Evolutionary conservation across 2,329 filamentous ascomycete genomes (phyloP).

Genomic region (Amauroascus verrucosus): DNA sequence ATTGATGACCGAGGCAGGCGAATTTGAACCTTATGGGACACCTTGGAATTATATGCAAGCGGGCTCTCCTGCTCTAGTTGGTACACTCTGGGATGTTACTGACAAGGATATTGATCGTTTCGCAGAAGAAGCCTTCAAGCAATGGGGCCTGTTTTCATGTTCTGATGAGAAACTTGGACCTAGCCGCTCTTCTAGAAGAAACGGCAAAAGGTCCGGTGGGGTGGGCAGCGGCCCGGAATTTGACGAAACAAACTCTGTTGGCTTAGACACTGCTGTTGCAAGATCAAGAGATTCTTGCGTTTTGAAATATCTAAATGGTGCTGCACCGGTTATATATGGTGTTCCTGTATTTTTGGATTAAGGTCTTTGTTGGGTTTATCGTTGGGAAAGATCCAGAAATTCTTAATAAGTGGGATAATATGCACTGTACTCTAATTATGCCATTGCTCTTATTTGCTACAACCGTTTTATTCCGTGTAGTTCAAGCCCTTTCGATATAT

Average conservation of each 20-base stretch:
- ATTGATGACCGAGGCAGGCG: slow-evolving; percentile 65
- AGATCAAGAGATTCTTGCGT: slow-evolving; percentile 68
- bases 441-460: no score
- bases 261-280: slow-evolving; percentile 62
- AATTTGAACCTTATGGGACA: slow-evolving; percentile 84
- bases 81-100: slow-evolving; percentile 95
- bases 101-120: slow-evolving; percentile 96
- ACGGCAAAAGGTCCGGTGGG: neutral
- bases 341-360: slow-evolving; percentile 71
- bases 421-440: no score
- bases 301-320: slow-evolving; percentile 83
- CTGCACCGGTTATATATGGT: slow-evolving; percentile 87
- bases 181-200: neutral
- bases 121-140: slow-evolving; percentile 64
- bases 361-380: neutral
- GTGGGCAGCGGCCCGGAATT: neutral
- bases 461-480: no score
- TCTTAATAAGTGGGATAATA: neutral
- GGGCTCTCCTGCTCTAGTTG: slow-evolving; percentile 74
- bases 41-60: slow-evolving; percentile 87
- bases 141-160: slow-evolving; percentile 64
- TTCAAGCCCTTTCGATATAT: no score
- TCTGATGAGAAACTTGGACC: slow-evolving; percentile 20
- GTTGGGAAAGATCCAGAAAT: neutral
- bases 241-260: neutral